phyloP scores from a whole-genome alignment of 2,329 filamentous ascomycete genomes.

The Chaetomiaceae sp. region DNA sequence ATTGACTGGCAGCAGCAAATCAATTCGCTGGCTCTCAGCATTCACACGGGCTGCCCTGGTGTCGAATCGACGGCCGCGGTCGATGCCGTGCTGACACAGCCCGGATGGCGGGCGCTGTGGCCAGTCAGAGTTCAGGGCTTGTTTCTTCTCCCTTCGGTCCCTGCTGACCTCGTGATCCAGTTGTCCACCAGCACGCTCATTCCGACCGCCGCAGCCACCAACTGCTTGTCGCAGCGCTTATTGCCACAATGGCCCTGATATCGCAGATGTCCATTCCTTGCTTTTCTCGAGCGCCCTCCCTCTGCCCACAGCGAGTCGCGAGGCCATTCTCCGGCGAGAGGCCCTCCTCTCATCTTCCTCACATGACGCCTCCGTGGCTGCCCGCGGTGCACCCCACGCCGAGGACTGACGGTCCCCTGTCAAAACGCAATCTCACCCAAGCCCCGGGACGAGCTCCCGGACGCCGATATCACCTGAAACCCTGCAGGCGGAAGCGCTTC shows the following conservation, averaged over 20 bases:
- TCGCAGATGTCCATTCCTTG: not conserved
- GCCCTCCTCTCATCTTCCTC: not conserved
- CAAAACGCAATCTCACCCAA: constrained; percentile 14
- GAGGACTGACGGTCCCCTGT: constrained; percentile 2
- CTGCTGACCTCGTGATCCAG: constrained; percentile 31
- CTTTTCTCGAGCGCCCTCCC: not conserved
- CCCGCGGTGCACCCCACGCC: constrained; percentile 16
- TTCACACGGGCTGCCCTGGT: constrained; percentile 13
- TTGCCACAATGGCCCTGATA: not conserved
- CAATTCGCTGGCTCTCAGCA: constrained; percentile 21
- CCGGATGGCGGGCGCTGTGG: constrained; percentile 20
- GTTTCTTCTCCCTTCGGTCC: constrained; percentile 15
- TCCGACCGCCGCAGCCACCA: constrained; percentile 23
- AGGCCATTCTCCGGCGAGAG: not conserved
- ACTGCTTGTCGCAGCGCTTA: not conserved
- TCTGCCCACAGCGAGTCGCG: not conserved
- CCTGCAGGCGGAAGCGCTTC: constrained; percentile 23
- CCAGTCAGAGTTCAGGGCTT: constrained; percentile 2
- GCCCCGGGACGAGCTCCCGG: constrained; percentile 15
- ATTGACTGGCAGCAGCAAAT: constrained; percentile 4
- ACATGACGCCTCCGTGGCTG: constrained; percentile 4
- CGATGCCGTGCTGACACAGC: constrained; percentile 26
- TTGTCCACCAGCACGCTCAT: constrained; percentile 21
- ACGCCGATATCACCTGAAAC: constrained; percentile 10
- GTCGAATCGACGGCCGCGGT: constrained; percentile 24